These are phyloP conservation scores for Fagus sylvatica DNA, from an alignment of 306 rosid genomes.

Conservation along the genomic window DNA sequence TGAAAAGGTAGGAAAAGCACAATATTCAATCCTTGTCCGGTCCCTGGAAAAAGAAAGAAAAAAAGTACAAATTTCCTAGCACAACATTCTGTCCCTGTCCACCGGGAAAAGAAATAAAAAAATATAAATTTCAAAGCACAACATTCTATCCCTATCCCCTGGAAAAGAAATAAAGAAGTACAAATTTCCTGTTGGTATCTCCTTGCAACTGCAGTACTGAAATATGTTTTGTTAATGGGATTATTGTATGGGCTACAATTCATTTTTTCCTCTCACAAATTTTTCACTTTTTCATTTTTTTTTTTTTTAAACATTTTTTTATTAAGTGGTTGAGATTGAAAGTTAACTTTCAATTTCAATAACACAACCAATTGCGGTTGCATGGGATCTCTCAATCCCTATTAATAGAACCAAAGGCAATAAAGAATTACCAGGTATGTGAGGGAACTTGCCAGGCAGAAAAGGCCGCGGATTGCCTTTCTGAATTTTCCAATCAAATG, in stretches of 20 bases:
- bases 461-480: slow-evolving; percentile 47
- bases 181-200: background rate
- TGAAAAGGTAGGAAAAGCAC: background rate
- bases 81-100: too few species aligned
- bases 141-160: too few species aligned
- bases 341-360: too few species aligned
- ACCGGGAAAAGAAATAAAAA: background rate
- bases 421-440: slow-evolving; percentile 51
- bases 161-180: background rate
- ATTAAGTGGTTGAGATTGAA: too few species aligned
- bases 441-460: slow-evolving; percentile 55
- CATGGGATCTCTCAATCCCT: too few species aligned
- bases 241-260: too few species aligned
- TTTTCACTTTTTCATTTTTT: too few species aligned
- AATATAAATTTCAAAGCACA: too few species aligned
- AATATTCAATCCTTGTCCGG: background rate
- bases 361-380: too few species aligned
- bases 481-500: slow-evolving; percentile 78
- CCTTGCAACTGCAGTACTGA: background rate
- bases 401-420: background rate
- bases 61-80: too few species aligned
- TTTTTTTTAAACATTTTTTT: too few species aligned
- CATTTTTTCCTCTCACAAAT: too few species aligned
- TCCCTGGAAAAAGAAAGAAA: background rate
- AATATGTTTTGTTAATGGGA: background rate